Evolutionary conservation across 441 rosid genomes (phyloP), one percentile per base, ranked within the genome.

Genomic region (Viola pubescens): DNA sequence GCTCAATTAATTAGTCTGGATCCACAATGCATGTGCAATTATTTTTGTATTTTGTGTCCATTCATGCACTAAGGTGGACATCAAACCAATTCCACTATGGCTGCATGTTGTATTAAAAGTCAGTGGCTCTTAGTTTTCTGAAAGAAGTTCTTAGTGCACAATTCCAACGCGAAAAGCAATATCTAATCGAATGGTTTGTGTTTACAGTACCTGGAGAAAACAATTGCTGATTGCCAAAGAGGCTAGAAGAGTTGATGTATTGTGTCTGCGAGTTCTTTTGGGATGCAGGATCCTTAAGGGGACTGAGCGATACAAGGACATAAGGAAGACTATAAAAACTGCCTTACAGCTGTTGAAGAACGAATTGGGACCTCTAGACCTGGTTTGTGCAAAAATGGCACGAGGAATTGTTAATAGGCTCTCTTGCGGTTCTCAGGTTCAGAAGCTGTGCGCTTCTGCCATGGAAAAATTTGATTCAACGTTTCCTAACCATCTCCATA

Each of bases 351-450:
- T 75, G 81, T 94, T 94, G 14, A 88, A 80, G 65, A 79, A 72
- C 67, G 97, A 94, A 45, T 79, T 94, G 49, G 97, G 97, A 55
- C 86, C 86, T 9, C 75, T 88, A 61, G 81, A 89, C 48, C 91
- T 86, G 57, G 73, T 80, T 66, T 84, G 87, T 8, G 81, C 74
- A 54, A 88, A 83, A 75, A 89, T 88, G 81, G 88, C 90, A 44
- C 74, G 95, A 50, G 97, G 95, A 57, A 88, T 86, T 5, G 95
- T 88, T 40, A 88, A 85, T 66, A 79, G 96, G 76, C 91, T 94
- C 70, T 75, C 88, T 16, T 78, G 86, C 8, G 97, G 98, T 58
- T 73, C 86, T 0, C 84, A 82, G 62, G 94, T 86, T 68, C 96
- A 90, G 79, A 76, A 79, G 54, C 74, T 88, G 43, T 94, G 99